Percentiles rank a stretch among this genome's conserved stretches.
Evolutionary conservation across 2,329 filamentous ascomycete species (phyloP).

Genomic region (Onygena corvina): DNA sequence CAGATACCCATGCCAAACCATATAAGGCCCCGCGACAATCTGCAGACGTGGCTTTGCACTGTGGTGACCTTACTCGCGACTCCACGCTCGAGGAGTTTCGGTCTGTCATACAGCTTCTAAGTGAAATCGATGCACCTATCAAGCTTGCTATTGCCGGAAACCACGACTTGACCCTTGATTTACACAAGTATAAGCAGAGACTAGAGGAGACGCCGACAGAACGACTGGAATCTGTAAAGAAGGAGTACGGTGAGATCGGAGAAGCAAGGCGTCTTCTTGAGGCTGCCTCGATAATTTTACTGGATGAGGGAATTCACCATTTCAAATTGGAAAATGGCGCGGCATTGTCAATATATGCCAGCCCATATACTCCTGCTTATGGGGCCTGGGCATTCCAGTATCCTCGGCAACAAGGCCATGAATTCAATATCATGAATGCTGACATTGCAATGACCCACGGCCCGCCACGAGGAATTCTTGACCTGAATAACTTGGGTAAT

Average conservation of each 20-base stretch:
- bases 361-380: constrained; percentile 40
- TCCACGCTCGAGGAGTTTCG: constrained; percentile 34
- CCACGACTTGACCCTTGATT: constrained; percentile 40
- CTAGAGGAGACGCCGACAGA: constrained; percentile 22
- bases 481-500: constrained; percentile 27
- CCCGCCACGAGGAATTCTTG: constrained; percentile 42
- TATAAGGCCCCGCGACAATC: constrained; percentile 22
- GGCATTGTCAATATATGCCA: constrained; percentile 40
- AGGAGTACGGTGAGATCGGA: constrained; percentile 32
- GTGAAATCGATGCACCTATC: constrained; percentile 36
- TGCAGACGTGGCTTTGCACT: constrained; percentile 42
- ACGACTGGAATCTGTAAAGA: constrained; percentile 22
- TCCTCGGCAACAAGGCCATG: constrained; percentile 26
- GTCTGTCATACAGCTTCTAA: constrained; percentile 34
- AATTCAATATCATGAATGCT: constrained; percentile 24
- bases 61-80: constrained; percentile 41
- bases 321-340: constrained; percentile 43
- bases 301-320: constrained; percentile 41
- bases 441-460: constrained; percentile 47
- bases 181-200: constrained; percentile 26
- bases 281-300: constrained; percentile 34
- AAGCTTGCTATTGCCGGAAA: constrained; percentile 47
- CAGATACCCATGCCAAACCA: constrained; percentile 35
- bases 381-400: constrained; percentile 44
- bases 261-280: constrained; percentile 33